Base-by-base conservation (phyloP, 768 basidiomycete species). In the Kwoniella heveanensis region DNA sequence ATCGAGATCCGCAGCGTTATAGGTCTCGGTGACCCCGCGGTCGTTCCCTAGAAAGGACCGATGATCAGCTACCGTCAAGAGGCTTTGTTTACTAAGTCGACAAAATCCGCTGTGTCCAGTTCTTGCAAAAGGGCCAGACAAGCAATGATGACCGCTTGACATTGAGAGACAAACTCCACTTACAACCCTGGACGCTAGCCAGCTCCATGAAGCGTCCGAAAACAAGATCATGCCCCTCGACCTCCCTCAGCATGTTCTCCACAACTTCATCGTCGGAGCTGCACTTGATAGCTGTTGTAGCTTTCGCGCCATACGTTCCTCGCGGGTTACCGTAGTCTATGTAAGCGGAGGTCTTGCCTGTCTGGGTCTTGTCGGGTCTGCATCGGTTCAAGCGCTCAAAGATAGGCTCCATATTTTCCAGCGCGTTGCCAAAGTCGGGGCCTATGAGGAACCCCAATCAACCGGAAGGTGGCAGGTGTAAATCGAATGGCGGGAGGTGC, bases 161-260 rank as follows among this genome's bases (percentile, higher is more conserved):
- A n/a, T n/a, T n/a, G n/a, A 32, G 32, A 32, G 13, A 32, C 32
- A 32, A 32, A 32, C 7, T 6, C 32, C 12, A 80, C 79, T 73
- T 74, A 93, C 95, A 97, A 57, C 91, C 92, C 54, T 90, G 81
- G 0, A 83, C 81, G 68, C 90, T 87, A n/a, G 91, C 88, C 30
- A 97, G 77, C 27, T 85, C 88, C 79, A 89, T 90, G 65, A 97
- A 85, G 62, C 95, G 82, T 29, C 86, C 94, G 81, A 94, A 95
- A 17, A 86, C 81, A 73, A 96, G 91, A 36, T 92, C 86, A 78
- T 96, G 91, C 13, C 82, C 81, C 0, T 85, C 85, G 1, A 86
- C 72, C 12, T 86, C 77, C 22, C 82, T 84, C 48, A 88, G 48
- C 54, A 96, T 67, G 0, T 86, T 88, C n/a, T 88, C 83, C 36